Evolutionary conservation across 768 basidiomycete genomes (phyloP).

Genomic region (Strobilomyces confusus): DNA sequence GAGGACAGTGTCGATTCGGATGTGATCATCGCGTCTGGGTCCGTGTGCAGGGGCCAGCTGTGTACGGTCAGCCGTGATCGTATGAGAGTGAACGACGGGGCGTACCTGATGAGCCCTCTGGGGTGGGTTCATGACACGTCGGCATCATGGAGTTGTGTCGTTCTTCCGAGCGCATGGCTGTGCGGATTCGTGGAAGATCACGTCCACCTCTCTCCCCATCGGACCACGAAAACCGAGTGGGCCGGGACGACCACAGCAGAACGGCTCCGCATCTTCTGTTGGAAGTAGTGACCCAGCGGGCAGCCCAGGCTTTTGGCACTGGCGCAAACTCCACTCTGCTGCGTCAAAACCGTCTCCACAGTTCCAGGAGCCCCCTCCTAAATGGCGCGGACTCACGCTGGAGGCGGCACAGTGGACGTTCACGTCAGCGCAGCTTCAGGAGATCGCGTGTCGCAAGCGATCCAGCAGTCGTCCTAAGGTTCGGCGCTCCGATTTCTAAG

Average conservation of each 20-base stretch:
- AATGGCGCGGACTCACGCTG: conserved; percentile 71
- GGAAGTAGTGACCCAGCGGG: conserved; percentile 24
- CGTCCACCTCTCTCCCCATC: conserved; percentile 54
- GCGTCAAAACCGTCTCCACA: conserved; percentile 38
- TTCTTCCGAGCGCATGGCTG: no score
- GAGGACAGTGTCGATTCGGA: no score
- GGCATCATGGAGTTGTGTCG: no score
- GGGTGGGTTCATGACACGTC: no score
- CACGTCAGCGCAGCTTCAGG: conserved; percentile 52
- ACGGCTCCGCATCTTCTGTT: conserved; percentile 46
- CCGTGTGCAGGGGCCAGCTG: no score
- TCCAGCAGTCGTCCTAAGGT: conserved; percentile 67
- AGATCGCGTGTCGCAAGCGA: no score
- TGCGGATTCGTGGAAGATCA: conserved; percentile 31
- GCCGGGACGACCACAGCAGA: conserved; percentile 35
- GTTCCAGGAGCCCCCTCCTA: conserved; percentile 55
- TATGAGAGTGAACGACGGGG: no score
- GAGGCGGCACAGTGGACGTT: conserved; percentile 88
- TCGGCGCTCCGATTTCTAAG: conserved; percentile 67
- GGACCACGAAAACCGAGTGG: conserved; percentile 57
- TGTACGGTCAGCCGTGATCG: no score
- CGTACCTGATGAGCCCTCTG: no score
- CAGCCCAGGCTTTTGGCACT: conserved; percentile 11
- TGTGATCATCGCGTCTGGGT: no score
- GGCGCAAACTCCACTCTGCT: conserved; percentile 23